Evolutionary conservation across 306 rosid species (phyloP).

Genomic region (Macrotyloma uniflorum): DNA sequence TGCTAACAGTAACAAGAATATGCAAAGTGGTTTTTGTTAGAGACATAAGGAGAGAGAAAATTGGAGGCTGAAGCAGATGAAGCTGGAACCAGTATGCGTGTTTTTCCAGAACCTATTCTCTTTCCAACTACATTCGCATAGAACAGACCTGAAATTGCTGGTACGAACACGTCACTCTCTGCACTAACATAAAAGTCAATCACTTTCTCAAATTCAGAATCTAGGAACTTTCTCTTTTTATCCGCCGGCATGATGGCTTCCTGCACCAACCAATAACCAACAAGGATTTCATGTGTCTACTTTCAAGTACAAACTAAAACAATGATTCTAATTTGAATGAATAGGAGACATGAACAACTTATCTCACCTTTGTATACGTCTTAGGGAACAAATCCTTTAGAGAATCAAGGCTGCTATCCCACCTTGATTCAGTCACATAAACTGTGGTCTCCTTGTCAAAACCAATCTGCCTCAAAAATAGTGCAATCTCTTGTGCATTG

Average conservation of each 20-base stretch:
- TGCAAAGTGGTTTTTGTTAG: constrained; percentile 81
- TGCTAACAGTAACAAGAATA: constrained; percentile 73
- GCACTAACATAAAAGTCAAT: constrained; percentile 71
- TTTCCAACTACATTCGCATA: constrained; percentile 84
- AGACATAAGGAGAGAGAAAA: constrained; percentile 67
- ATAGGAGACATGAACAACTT: background rate
- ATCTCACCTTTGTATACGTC: constrained; percentile 71
- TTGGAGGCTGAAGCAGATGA: constrained; percentile 55
- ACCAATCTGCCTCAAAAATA: constrained; percentile 70
- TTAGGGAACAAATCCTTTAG: constrained; percentile 79
- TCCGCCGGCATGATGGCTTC: constrained; percentile 80
- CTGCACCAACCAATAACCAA: constrained; percentile 48
- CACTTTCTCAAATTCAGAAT: constrained; percentile 66
- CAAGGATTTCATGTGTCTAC: constrained; percentile 6
- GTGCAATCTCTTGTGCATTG: constrained; percentile 65
- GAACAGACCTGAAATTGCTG: constrained; percentile 82
- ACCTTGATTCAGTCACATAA: constrained; percentile 76
- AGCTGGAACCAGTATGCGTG: constrained; percentile 75
- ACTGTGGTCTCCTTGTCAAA: constrained; percentile 73
- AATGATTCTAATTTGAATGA: background rate
- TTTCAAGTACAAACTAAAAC: background rate
- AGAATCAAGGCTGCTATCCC: constrained; percentile 75
- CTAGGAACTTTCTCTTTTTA: constrained; percentile 62
- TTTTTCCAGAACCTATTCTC: constrained; percentile 74
- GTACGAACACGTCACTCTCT: constrained; percentile 72